These are phyloP conservation scores for Fusarium succisae DNA, from an alignment of 2,329 filamentous ascomycete species.

Conservation along the genomic window DNA sequence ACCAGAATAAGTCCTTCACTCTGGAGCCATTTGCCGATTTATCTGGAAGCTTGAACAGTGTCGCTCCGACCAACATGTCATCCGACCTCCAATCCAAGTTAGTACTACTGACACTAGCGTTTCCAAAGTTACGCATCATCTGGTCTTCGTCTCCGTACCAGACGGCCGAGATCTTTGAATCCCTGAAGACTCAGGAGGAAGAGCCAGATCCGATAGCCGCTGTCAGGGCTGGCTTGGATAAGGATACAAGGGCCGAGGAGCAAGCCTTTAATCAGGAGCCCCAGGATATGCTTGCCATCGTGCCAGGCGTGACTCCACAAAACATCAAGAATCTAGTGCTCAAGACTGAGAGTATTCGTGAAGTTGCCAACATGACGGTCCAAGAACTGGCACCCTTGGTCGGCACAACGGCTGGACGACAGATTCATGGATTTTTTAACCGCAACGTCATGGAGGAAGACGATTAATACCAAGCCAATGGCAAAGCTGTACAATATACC, in stretches of 20 bases:
- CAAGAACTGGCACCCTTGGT: slow-evolving; percentile 78
- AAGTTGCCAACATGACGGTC: slow-evolving; percentile 86
- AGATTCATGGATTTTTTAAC: slow-evolving; percentile 85
- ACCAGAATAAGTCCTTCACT: slow-evolving; percentile 96
- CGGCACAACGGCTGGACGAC: slow-evolving; percentile 78
- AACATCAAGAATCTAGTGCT: slow-evolving; percentile 78
- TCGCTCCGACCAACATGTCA: slow-evolving; percentile 65
- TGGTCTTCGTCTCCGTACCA: slow-evolving; percentile 96
- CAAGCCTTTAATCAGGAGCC: slow-evolving; percentile 84
- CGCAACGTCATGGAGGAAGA: slow-evolving; percentile 66
- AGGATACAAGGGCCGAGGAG: slow-evolving; percentile 66
- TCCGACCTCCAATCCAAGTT: slow-evolving; percentile 91
- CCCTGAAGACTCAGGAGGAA: slow-evolving; percentile 86
- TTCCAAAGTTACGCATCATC: slow-evolving; percentile 88
- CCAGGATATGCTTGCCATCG: slow-evolving; percentile 86
- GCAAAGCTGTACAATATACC: no score
- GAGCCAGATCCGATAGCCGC: slow-evolving; percentile 93
- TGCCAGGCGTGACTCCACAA: slow-evolving; percentile 86
- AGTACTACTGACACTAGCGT: slow-evolving; percentile 90
- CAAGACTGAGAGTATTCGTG: slow-evolving; percentile 78
- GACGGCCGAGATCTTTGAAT: slow-evolving; percentile 95
- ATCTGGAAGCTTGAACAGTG: slow-evolving; percentile 68
- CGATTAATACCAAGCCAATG: neutral
- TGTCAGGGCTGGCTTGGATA: slow-evolving; percentile 78
- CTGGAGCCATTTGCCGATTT: slow-evolving; percentile 82